These are phyloP conservation scores for Glomus cerebriforme DNA, from an alignment of 192 early-diverging fungal genomes.

Conservation along the genomic window DNA sequence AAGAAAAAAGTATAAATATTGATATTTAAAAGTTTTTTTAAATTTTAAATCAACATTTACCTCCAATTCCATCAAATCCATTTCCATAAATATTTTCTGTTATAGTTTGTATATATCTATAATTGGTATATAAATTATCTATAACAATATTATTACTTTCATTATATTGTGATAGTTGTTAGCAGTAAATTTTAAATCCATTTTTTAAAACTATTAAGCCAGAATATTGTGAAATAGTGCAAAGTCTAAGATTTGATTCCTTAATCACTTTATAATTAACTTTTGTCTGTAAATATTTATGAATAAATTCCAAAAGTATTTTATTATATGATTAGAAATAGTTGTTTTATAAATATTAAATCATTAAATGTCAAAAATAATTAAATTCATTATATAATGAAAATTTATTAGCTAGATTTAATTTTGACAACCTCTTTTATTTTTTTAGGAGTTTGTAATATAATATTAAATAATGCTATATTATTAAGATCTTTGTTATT, in stretches of 20 bases:
- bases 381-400: background rate
- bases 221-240: background rate
- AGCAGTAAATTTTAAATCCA: background rate
- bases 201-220: background rate
- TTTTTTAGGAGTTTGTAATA: background rate
- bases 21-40: background rate
- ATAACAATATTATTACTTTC: background rate
- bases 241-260: background rate
- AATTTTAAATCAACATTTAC: conserved; percentile 38
- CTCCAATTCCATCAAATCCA: background rate
- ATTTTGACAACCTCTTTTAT: background rate
- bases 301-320: background rate
- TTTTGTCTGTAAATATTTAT: background rate
- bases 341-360: conserved; percentile 5
- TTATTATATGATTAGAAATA: background rate
- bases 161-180: background rate
- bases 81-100: background rate
- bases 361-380: background rate
- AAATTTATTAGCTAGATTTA: background rate
- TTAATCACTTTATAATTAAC: background rate
- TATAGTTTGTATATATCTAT: background rate
- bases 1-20: no score
- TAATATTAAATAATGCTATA: background rate
- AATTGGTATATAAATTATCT: background rate
- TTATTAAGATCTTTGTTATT: background rate